These are phyloP conservation scores for Cladosporium sp. DNA, from an alignment of 2,329 filamentous ascomycete species.

Conservation along the genomic window DNA sequence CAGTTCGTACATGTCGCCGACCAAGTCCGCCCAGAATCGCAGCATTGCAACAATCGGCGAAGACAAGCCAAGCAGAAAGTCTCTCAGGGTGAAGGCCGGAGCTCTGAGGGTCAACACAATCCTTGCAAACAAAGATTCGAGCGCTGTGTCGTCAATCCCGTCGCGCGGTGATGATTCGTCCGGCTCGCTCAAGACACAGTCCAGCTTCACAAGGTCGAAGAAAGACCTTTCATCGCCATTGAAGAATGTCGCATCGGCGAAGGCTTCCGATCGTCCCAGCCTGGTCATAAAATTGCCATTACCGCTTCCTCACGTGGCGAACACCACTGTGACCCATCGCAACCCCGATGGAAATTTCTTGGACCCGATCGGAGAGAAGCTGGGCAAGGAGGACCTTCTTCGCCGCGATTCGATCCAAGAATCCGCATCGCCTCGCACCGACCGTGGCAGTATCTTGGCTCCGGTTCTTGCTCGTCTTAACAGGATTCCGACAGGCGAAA, in stretches of 20 bases:
- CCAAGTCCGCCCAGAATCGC: conserved; percentile 27
- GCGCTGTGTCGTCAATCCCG: not conserved
- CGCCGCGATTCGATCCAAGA: not conserved
- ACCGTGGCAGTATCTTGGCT: not conserved
- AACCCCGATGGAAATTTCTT: conserved; percentile 29
- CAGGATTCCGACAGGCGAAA: not conserved
- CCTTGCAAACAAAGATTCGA: not conserved
- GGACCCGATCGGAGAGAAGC: conserved; percentile 28
- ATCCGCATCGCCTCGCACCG: not conserved
- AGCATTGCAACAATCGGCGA: conserved; percentile 1
- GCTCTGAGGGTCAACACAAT: not conserved
- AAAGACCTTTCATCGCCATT: not conserved
- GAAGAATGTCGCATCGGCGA: not conserved
- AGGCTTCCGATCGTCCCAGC: conserved; percentile 3
- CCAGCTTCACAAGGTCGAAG: not conserved
- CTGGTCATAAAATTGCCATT: conserved; percentile 7
- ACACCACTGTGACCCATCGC: conserved; percentile 26
- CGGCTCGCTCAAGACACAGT: not conserved
- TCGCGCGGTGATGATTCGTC: not conserved
- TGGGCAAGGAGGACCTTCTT: conserved; percentile 8
- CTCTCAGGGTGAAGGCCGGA: not conserved
- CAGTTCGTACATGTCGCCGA: conserved; percentile 38
- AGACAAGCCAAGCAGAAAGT: not conserved
- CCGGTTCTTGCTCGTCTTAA: conserved; percentile 9
- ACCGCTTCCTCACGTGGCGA: conserved; percentile 26